A percentile compares a stretch with the other conserved stretches of the same genome.
Evolutionary conservation across 805 yeast genomes (phyloP).

Genomic region (Ogataea parapolymorpha): DNA sequence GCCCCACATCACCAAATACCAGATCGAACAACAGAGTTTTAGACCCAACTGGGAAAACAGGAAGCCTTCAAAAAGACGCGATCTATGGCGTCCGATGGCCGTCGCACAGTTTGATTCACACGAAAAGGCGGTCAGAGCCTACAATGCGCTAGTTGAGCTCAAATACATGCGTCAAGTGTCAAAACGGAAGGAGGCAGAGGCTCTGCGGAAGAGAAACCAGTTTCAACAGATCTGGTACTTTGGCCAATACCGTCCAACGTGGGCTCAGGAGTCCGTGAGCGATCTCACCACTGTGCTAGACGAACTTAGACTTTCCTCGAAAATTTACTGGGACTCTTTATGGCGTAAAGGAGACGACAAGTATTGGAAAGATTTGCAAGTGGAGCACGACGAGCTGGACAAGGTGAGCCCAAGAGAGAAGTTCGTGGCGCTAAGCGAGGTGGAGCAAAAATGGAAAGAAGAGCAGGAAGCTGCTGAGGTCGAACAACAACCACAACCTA

Average conservation of each 20-base stretch:
- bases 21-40: conserved; percentile 67
- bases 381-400: conserved; percentile 58
- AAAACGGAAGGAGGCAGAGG: conserved; percentile 56
- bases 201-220: conserved; percentile 65
- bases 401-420: conserved; percentile 63
- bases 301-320: conserved; percentile 48
- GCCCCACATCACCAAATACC: conserved; percentile 54
- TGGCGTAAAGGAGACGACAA: conserved; percentile 84
- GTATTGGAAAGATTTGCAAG: conserved; percentile 62
- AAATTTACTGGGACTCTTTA: conserved; percentile 75
- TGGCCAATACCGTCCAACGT: conserved; percentile 87
- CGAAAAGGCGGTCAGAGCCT: conserved; percentile 67
- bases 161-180: conserved; percentile 68
- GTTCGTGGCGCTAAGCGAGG: conserved; percentile 58
- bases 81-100: conserved; percentile 88
- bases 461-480: conserved; percentile 15
- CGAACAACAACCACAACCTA: conserved; percentile 1
- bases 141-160: conserved; percentile 68
- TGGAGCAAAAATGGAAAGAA: conserved; percentile 37
- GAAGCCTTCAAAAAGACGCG: conserved; percentile 75
- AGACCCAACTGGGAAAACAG: conserved; percentile 90
- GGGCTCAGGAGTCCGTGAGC: conserved; percentile 87
- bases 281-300: conserved; percentile 73
- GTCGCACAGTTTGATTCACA: conserved; percentile 65
- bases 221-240: conserved; percentile 83